phyloP scores from a whole-genome alignment of 1,284 basidiomycete genomes.

The Trametes polyzona region DNA sequence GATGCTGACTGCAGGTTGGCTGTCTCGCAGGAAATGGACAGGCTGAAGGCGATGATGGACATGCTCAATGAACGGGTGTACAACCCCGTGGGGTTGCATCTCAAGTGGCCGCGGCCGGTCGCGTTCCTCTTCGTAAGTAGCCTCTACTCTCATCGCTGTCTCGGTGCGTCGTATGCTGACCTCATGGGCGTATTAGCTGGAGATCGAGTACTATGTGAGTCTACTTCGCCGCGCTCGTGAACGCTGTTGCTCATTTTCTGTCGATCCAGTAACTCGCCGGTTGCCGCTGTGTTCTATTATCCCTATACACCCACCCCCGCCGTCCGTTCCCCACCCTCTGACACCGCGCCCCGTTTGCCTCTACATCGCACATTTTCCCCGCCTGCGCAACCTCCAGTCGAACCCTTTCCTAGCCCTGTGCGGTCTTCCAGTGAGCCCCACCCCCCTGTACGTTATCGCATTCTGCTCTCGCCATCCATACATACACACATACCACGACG shows the following conservation, averaged over 20 bases:
- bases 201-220: conserved; percentile 78
- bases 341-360: no score
- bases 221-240: background rate
- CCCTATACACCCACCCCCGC: no score
- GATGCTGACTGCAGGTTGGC: background rate
- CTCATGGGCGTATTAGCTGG: conserved; percentile 49
- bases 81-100: conserved; percentile 81
- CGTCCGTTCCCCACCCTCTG: no score
- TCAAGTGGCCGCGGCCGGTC: conserved; percentile 78
- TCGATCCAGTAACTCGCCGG: background rate
- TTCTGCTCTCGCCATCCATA: no score
- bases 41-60: conserved; percentile 62
- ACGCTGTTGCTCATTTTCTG: no score
- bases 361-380: no score
- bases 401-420: no score
- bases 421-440: no score
- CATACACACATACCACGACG: no score
- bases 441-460: no score
- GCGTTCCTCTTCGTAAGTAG: conserved; percentile 84
- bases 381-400: no score
- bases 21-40: conserved; percentile 72
- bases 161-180: background rate
- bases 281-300: no score
- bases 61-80: conserved; percentile 69
- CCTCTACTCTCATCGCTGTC: background rate